These are phyloP conservation scores for Trametes meyenii DNA, from an alignment of 768 basidiomycete genomes.

Conservation along the genomic window DNA sequence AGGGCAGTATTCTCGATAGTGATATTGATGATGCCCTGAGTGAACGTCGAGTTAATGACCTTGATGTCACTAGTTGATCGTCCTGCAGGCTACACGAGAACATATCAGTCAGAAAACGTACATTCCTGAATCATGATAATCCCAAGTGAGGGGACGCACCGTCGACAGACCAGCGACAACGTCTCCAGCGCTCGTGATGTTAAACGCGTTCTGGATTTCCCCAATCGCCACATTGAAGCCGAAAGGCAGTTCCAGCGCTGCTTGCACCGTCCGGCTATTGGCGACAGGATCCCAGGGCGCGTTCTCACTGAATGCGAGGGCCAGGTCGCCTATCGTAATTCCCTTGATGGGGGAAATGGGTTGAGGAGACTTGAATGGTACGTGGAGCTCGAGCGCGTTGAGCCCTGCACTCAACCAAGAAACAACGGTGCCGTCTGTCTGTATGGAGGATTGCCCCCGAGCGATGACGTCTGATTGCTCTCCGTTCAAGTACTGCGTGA, in stretches of 20 bases:
- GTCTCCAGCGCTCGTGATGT: conserved; percentile 54
- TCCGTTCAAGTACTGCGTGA: conserved; percentile 73
- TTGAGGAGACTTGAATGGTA: conserved; percentile 57
- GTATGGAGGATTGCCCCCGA: conserved; percentile 58
- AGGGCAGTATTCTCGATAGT: conserved; percentile 57
- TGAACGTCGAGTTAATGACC: conserved; percentile 55
- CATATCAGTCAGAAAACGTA: not conserved
- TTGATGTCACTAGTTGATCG: conserved; percentile 63
- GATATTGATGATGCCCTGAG: conserved; percentile 66
- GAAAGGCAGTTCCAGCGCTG: conserved; percentile 67
- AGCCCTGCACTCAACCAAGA: conserved; percentile 71
- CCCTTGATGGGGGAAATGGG: conserved; percentile 64
- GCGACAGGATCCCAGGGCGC: conserved; percentile 61
- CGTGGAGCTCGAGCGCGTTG: conserved; percentile 54
- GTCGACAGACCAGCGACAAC: conserved; percentile 62
- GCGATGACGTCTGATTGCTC: conserved; percentile 61
- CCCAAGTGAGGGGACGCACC: conserved; percentile 35
- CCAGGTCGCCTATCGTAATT: conserved; percentile 65
- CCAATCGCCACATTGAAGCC: conserved; percentile 63
- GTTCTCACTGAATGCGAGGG: conserved; percentile 54
- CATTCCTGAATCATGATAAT: not conserved
- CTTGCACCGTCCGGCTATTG: conserved; percentile 60
- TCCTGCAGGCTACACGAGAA: conserved; percentile 51
- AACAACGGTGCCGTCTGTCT: conserved; percentile 55
- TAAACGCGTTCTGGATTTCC: conserved; percentile 67